Conservation (phyloP, 768 basidiomycete genomes). For the Cystobasidium tubakii region DNA sequence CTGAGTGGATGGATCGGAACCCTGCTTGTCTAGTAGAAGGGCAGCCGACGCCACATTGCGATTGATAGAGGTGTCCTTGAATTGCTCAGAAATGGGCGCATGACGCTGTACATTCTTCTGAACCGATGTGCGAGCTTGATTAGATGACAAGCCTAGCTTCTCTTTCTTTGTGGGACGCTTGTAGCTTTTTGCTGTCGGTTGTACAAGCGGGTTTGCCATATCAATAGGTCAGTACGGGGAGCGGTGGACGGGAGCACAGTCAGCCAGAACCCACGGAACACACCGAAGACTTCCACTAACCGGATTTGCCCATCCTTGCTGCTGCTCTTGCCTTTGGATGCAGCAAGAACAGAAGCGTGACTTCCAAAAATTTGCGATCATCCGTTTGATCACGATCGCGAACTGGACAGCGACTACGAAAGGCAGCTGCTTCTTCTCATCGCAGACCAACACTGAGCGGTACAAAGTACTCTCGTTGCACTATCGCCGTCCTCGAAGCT, state of each 20-base stretch:
- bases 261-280: background rate
- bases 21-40: background rate
- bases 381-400: background rate
- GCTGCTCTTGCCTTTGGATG: background rate
- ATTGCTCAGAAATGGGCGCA: conserved; percentile 33
- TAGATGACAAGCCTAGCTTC: conserved; percentile 23
- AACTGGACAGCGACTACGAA: background rate
- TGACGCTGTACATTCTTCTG: conserved; percentile 7
- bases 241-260: background rate
- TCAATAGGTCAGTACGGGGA: background rate
- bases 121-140: background rate
- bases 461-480: too few relatives aligned
- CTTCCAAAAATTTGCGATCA: conserved; percentile 10
- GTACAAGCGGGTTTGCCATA: background rate
- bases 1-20: background rate
- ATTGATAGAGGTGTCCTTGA: background rate
- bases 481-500: too few relatives aligned
- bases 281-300: background rate
- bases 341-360: background rate
- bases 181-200: conserved; percentile 31
- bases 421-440: too few relatives aligned
- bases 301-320: conserved; percentile 29
- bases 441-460: too few relatives aligned
- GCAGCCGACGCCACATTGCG: conserved; percentile 2
- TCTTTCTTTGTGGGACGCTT: conserved; percentile 33